Base-by-base conservation (phyloP, 129 eudicot species). In the Arctium minus region DNA sequence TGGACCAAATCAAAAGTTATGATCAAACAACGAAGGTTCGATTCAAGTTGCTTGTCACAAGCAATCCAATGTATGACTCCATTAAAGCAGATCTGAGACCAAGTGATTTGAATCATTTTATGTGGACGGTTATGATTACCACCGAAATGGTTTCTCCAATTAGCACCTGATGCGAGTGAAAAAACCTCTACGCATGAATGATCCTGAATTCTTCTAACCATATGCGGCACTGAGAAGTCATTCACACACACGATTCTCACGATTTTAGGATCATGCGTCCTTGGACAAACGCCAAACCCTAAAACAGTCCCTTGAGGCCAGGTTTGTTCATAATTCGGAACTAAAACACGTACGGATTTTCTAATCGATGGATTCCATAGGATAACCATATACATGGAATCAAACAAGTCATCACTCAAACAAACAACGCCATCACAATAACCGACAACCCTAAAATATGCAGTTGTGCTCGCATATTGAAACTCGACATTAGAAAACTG, bases 21-120 rank as follows among this genome's bases (percentile, higher is more conserved):
- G 39, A 92, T 81, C 85, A 90, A 78, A 86, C 85, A 84, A 8
- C 75, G 62, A 31, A 2, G 22, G 0, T 42, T 69, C 13, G 29
- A 73, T 12, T 73, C 82, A 62, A 65, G 74, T 29, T 38, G 60
- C 50, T 56, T 42, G 18, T 84, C 84, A 68, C 71, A 86, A 5
- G 87, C 92, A 70, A 92, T 64, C 96, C 96, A 92, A 84, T 88
- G 96, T 56, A 89, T 80, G 29, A 9, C 39, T 8, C 92, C 91
- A 75, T 77, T 84, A 2, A 86, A 69, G 74, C 86, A 92, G 13
- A 79, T 91, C 81, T 89, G 93, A 44, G 86, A 82, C 92, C 92
- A 89, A 38, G 60, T 64, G 78, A 82, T 74, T 1, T 79, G 84
- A 15, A 81, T 31, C 74, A 80, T 72, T 36, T 46, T 71, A 85